A percentile compares a stretch with the other conserved stretches of the same genome.
These are phyloP conservation scores for Pleodorina starrii DNA, from an alignment of 139 green algal species.

Conservation along the genomic window DNA sequence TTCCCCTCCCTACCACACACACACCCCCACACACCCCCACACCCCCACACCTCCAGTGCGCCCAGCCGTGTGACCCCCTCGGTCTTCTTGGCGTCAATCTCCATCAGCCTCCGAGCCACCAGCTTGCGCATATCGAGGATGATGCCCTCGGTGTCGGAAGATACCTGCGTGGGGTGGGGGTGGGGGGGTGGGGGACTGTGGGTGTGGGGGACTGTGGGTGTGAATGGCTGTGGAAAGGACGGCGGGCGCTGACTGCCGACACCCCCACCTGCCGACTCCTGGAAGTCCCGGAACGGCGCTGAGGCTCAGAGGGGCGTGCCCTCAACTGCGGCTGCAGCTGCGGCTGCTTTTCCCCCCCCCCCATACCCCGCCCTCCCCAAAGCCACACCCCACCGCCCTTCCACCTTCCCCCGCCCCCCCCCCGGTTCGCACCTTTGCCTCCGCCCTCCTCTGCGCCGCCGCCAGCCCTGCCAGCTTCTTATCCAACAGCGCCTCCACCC, in stretches of 20 bases:
- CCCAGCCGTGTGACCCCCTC: not conserved
- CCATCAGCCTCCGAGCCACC: not conserved
- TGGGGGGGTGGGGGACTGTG: not conserved
- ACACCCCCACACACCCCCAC: not conserved
- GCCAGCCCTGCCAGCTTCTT: not conserved
- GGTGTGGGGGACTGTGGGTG: not conserved
- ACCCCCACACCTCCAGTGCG: not conserved
- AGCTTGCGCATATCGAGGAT: slow-evolving; percentile 32
- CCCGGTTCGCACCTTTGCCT: slow-evolving; percentile 23
- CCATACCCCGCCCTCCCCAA: too few relatives aligned
- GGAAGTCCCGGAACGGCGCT: too few relatives aligned
- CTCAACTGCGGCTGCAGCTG: too few relatives aligned
- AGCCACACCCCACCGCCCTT: too few relatives aligned
- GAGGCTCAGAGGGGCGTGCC: too few relatives aligned
- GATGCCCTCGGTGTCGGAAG: slow-evolving; percentile 5
- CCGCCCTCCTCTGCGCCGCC: slow-evolving; percentile 5
- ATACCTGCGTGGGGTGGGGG: not conserved
- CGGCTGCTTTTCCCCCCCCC: too few relatives aligned
- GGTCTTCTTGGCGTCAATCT: slow-evolving; percentile 22
- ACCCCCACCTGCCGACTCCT: too few relatives aligned
- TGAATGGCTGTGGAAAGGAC: not conserved
- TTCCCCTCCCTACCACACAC: too few relatives aligned
- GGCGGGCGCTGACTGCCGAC: too few relatives aligned
- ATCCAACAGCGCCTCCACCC: slow-evolving; percentile 1
- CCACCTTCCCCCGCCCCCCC: too few relatives aligned